phyloP scores from a whole-genome alignment of 2,329 filamentous ascomycete genomes.

The Penicillium sp. region DNA sequence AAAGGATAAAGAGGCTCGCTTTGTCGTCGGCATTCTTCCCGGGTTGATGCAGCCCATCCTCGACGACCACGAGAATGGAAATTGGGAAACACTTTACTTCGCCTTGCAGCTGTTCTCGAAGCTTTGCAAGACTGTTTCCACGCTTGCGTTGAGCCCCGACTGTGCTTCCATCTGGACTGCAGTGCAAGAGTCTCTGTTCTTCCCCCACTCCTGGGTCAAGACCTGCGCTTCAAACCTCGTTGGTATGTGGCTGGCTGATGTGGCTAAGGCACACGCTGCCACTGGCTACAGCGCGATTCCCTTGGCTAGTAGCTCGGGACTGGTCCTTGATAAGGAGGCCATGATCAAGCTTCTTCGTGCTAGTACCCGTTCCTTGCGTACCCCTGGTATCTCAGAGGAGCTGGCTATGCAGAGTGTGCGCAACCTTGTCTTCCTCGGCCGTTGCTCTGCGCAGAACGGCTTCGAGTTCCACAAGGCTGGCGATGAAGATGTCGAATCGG shows the following conservation, averaged over 20 bases:
- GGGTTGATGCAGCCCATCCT: slow-evolving; percentile 51
- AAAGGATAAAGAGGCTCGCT: slow-evolving; percentile 63
- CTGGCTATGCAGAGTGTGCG: slow-evolving; percentile 75
- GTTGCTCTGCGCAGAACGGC: slow-evolving; percentile 57
- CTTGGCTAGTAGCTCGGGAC: slow-evolving; percentile 65
- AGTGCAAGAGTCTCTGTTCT: slow-evolving; percentile 65
- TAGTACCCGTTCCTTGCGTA: slow-evolving; percentile 58
- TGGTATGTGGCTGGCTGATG: slow-evolving; percentile 73
- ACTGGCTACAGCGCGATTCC: slow-evolving; percentile 54
- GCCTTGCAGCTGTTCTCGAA: slow-evolving; percentile 65
- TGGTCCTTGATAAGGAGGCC: slow-evolving; percentile 61
- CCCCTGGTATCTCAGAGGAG: slow-evolving; percentile 62
- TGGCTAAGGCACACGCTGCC: slow-evolving; percentile 60
- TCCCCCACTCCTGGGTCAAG: slow-evolving; percentile 70
- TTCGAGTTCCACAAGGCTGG: slow-evolving; percentile 42
- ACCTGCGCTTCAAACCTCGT: slow-evolving; percentile 69
- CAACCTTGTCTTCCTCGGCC: slow-evolving; percentile 77
- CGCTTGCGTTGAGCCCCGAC: slow-evolving; percentile 57
- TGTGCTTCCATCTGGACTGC: slow-evolving; percentile 66
- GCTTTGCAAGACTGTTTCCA: slow-evolving; percentile 63
- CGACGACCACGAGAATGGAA: slow-evolving; percentile 49
- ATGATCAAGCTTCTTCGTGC: slow-evolving; percentile 57
- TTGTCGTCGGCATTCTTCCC: slow-evolving; percentile 53
- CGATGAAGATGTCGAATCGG: slow-evolving; percentile 37
- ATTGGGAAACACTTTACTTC: slow-evolving; percentile 69